These are phyloP conservation scores for Aspergillus sp. DNA, from an alignment of 2,329 filamentous ascomycete species.

Conservation along the genomic window DNA sequence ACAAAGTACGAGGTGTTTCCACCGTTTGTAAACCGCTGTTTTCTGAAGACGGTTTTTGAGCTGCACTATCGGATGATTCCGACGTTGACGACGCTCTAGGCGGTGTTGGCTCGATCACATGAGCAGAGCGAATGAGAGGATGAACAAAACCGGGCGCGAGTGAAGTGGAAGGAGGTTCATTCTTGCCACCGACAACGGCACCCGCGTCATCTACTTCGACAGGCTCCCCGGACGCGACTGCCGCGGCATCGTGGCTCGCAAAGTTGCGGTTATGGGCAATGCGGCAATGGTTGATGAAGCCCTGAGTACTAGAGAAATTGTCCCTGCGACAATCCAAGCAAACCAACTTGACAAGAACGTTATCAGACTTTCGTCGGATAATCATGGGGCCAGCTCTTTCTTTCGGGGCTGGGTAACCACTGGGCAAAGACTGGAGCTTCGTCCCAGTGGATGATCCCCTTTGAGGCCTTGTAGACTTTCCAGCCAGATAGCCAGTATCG, in stretches of 20 bases:
- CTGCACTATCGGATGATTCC: slow-evolving; percentile 9
- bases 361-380: slow-evolving; percentile 78
- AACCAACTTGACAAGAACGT: slow-evolving; percentile 82
- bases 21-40: slow-evolving; percentile 20
- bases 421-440: slow-evolving; percentile 68
- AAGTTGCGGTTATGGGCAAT: slow-evolving; percentile 93
- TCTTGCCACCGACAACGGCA: slow-evolving; percentile 44
- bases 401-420: slow-evolving; percentile 70
- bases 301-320: slow-evolving; percentile 94
- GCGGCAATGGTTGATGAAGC: slow-evolving; percentile 98
- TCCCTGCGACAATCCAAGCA: slow-evolving; percentile 85
- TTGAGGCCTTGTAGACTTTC: slow-evolving; percentile 56
- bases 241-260: slow-evolving; percentile 94
- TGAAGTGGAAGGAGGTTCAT: slow-evolving; percentile 27
- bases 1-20: slow-evolving; percentile 24
- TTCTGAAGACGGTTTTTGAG: slow-evolving; percentile 20
- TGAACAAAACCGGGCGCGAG: slow-evolving; percentile 56
- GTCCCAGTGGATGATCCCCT: slow-evolving; percentile 61
- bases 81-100: slow-evolving; percentile 18
- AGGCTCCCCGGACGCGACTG: slow-evolving; percentile 79
- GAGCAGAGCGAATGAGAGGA: slow-evolving; percentile 60
- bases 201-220: slow-evolving; percentile 68
- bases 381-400: slow-evolving; percentile 81
- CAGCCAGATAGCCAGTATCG: slow-evolving; percentile 53
- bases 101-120: slow-evolving; percentile 28